phyloP scores from a whole-genome alignment of 2,329 filamentous ascomycete genomes.

The Cordyceps tenuipes region DNA sequence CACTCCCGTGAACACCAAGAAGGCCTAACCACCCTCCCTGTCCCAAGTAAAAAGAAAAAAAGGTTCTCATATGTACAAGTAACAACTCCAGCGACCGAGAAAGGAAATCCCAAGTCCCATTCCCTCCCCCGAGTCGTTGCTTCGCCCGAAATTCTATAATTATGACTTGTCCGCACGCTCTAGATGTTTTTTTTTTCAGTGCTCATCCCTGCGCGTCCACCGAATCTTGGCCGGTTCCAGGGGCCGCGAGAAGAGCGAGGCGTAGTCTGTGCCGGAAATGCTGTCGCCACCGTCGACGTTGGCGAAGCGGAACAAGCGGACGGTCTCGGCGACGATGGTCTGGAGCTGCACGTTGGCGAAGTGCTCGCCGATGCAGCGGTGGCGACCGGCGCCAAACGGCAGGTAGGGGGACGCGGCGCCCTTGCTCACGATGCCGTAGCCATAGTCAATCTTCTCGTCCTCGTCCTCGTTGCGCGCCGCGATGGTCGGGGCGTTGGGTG shows the following conservation, averaged over 20 bases:
- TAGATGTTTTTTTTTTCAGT: not conserved
- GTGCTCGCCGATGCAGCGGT: constrained; percentile 93
- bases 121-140: not conserved
- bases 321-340: constrained; percentile 70
- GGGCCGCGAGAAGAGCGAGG: constrained; percentile 65
- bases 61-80: not conserved
- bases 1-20: not conserved
- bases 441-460: constrained; percentile 81
- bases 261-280: constrained; percentile 61
- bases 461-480: constrained; percentile 40
- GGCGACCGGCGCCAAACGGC: constrained; percentile 86
- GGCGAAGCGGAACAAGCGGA: constrained; percentile 71
- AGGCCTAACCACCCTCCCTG: not conserved
- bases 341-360: constrained; percentile 91
- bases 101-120: not conserved
- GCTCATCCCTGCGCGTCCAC: constrained; percentile 61
- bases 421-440: constrained; percentile 88
- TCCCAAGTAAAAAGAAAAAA: not conserved
- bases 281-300: constrained; percentile 64
- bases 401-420: constrained; percentile 84
- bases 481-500: constrained; percentile 43
- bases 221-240: constrained; percentile 61
- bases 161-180: not conserved
- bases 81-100: not conserved
- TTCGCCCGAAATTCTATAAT: constrained; percentile 1